phyloP scores from a whole-genome alignment of 1,284 basidiomycete species.

The Kwoniella shivajii region DNA sequence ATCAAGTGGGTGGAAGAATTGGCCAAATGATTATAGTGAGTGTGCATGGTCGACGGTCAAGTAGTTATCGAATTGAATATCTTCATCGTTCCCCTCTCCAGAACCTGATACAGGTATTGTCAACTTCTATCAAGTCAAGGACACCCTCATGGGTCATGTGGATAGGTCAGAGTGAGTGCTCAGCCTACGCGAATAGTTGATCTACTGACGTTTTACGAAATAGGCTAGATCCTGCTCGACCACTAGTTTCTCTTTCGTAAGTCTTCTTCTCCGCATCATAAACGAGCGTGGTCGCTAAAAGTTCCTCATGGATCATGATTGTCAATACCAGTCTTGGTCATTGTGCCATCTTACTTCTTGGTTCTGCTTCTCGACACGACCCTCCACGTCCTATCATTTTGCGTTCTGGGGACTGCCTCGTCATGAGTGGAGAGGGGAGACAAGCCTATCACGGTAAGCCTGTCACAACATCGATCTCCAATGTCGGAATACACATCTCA shows the following conservation, averaged over 20 bases:
- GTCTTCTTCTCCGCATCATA: slow-evolving; percentile 32
- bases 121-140: slow-evolving; percentile 82
- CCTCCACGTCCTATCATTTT: slow-evolving; percentile 78
- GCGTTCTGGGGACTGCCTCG: slow-evolving; percentile 82
- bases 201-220: neutral
- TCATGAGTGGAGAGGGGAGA: slow-evolving; percentile 84
- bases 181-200: neutral
- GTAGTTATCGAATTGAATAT: neutral
- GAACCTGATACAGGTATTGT: slow-evolving; percentile 92
- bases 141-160: slow-evolving; percentile 90
- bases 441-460: slow-evolving; percentile 79
- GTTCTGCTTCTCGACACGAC: slow-evolving; percentile 71
- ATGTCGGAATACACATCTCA: too few species aligned
- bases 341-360: slow-evolving; percentile 84
- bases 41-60: neutral
- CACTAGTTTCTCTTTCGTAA: slow-evolving; percentile 86
- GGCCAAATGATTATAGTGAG: slow-evolving; percentile 74
- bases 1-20: slow-evolving; percentile 65
- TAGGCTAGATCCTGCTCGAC: slow-evolving; percentile 67
- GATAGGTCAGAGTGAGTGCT: slow-evolving; percentile 72
- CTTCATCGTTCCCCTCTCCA: slow-evolving; percentile 35
- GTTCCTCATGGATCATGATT: neutral
- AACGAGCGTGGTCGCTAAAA: too few species aligned
- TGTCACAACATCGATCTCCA: neutral
- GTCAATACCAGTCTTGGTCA: slow-evolving; percentile 70